Percentiles rank a stretch among this genome's conserved stretches.
Evolutionary conservation across 352 stramenopile species (phyloP).

Genomic region (Globisporangium spiculum): DNA sequence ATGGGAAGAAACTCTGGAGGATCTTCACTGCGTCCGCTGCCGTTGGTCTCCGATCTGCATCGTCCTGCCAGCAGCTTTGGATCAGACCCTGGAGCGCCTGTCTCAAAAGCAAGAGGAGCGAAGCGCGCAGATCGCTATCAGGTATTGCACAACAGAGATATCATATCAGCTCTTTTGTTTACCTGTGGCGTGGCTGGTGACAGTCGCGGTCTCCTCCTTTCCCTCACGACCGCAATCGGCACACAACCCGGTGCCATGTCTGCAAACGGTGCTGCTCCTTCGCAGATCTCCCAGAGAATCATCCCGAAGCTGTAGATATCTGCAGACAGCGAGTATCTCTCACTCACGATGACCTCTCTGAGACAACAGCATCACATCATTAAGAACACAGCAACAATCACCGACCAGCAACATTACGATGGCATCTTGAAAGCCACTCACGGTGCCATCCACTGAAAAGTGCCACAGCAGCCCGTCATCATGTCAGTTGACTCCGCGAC

Average conservation of each 20-base stretch:
- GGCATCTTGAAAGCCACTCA: constrained; percentile 28
- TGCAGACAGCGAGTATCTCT: constrained; percentile 62
- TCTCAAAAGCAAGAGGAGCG: background rate
- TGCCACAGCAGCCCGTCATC: constrained; percentile 78
- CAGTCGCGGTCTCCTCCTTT: constrained; percentile 59
- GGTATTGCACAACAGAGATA: background rate
- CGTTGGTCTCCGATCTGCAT: constrained; percentile 42
- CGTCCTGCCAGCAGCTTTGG: constrained; percentile 61
- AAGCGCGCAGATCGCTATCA: background rate
- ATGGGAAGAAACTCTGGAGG: constrained; percentile 49
- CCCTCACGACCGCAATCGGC: constrained; percentile 59
- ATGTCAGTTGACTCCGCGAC: constrained; percentile 42
- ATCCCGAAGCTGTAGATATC: constrained; percentile 83
- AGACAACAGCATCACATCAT: background rate
- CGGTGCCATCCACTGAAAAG: constrained; percentile 84
- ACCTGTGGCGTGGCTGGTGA: constrained; percentile 60
- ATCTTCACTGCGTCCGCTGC: constrained; percentile 39
- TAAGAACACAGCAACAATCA: background rate
- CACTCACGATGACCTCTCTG: constrained; percentile 68
- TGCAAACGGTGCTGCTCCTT: constrained; percentile 54
- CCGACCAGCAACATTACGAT: background rate
- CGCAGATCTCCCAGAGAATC: constrained; percentile 83
- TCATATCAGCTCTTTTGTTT: background rate
- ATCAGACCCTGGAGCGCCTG: constrained; percentile 67
- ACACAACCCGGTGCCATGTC: constrained; percentile 51